These are phyloP conservation scores for Syzygium aqueum DNA, from an alignment of 345 rosid genomes.

Conservation along the genomic window DNA sequence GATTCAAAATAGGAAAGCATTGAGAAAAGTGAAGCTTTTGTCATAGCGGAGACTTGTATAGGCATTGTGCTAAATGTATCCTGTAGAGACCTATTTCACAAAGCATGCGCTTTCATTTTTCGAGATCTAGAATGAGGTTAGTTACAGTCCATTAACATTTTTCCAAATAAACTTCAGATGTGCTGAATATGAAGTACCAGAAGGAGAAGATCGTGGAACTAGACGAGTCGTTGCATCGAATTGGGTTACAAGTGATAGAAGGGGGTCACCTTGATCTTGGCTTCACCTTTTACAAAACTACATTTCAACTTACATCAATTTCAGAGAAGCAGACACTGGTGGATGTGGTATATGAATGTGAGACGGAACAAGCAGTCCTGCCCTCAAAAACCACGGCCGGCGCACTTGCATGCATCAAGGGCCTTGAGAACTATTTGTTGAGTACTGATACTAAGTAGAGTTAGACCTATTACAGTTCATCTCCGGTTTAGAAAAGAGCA, in stretches of 20 bases:
- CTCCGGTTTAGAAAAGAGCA: background rate
- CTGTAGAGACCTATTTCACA: background rate
- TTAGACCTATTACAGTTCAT: background rate
- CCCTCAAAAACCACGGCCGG: constrained; percentile 7
- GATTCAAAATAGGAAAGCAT: background rate
- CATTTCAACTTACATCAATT: constrained; percentile 14
- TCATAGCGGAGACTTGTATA: background rate
- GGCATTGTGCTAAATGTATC: background rate
- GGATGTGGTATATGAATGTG: constrained; percentile 14
- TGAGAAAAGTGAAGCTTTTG: background rate
- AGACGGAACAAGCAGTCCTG: constrained; percentile 3
- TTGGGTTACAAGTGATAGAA: constrained; percentile 21
- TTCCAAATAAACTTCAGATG: background rate
- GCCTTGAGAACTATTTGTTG: constrained; percentile 11
- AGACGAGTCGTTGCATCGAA: constrained; percentile 12
- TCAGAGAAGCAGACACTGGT: constrained; percentile 11
- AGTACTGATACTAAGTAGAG: background rate
- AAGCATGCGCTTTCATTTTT: background rate
- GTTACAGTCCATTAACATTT: background rate
- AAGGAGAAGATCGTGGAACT: constrained; percentile 29
- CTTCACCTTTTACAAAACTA: constrained; percentile 17
- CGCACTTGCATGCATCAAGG: constrained; percentile 5
- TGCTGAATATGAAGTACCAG: constrained; percentile 15
- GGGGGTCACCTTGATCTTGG: constrained; percentile 27
- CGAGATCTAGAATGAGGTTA: background rate